phyloP scores from a whole-genome alignment of 108 stramenopile genomes.

The Nitzschia putrida region DNA sequence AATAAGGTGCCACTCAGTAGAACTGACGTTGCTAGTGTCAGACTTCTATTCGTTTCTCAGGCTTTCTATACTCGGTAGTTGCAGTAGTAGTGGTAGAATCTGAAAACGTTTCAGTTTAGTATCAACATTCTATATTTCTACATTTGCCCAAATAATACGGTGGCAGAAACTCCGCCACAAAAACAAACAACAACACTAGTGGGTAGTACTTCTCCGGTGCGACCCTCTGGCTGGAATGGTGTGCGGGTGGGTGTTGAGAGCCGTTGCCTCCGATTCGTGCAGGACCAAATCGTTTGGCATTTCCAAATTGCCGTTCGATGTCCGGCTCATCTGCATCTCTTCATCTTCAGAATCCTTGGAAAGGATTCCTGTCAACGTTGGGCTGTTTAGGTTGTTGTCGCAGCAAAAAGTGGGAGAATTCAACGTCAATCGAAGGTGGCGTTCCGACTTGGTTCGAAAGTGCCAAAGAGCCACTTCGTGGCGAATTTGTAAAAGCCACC shows the following conservation, averaged over 20 bases:
- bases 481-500: conserved; percentile 23
- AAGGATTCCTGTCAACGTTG: neutral
- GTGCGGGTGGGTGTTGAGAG: neutral
- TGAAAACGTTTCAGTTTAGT: too few species aligned
- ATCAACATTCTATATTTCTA: too few species aligned
- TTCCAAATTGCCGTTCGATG: neutral
- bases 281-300: neutral
- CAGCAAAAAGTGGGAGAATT: too few species aligned
- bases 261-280: neutral
- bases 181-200: neutral
- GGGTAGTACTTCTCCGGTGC: neutral
- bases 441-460: neutral
- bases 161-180: too few species aligned
- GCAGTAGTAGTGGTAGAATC: too few species aligned
- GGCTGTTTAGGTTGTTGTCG: neutral
- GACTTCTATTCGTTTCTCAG: too few species aligned
- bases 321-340: too few species aligned
- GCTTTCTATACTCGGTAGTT: too few species aligned
- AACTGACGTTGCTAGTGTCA: too few species aligned
- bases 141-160: too few species aligned
- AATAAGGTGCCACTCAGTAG: too few species aligned
- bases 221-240: neutral
- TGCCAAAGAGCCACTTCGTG: neutral
- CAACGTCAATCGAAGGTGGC: neutral
- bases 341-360: too few species aligned